Conservation (phyloP, 257 asterid genomes). For the Leonotis leonurus region DNA sequence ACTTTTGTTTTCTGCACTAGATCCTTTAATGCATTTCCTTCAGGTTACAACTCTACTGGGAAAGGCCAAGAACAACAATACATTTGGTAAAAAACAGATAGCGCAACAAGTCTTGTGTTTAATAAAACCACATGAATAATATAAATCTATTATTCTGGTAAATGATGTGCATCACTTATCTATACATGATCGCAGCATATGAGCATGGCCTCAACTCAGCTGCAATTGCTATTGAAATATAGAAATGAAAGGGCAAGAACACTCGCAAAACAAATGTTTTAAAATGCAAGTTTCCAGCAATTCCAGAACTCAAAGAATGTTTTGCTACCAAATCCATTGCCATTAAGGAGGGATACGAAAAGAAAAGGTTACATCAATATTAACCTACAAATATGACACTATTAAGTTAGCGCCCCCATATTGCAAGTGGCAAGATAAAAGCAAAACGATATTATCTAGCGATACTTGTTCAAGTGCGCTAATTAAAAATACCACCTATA, state of each 20-base stretch:
- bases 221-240: background rate
- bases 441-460: background rate
- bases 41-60: slow-evolving; percentile 23
- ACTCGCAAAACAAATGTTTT: background rate
- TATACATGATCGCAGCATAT: background rate
- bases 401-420: background rate
- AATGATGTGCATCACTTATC: background rate
- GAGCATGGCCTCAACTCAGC: slow-evolving; percentile 10
- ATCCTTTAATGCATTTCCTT: slow-evolving; percentile 37
- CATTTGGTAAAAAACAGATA: background rate
- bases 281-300: background rate
- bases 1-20: slow-evolving; percentile 36
- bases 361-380: background rate
- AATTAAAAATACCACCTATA: background rate
- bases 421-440: background rate
- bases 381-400: background rate
- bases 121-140: background rate
- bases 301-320: background rate
- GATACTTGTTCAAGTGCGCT: background rate
- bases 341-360: background rate
- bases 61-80: slow-evolving; percentile 7
- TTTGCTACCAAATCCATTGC: background rate
- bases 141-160: background rate
- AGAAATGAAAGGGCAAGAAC: background rate
- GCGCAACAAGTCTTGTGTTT: background rate